A percentile compares a stretch with the other conserved stretches of the same genome.
Conservation (phyloP, 164 flowering plant genomes). For the Akebia trifoliata region DNA sequence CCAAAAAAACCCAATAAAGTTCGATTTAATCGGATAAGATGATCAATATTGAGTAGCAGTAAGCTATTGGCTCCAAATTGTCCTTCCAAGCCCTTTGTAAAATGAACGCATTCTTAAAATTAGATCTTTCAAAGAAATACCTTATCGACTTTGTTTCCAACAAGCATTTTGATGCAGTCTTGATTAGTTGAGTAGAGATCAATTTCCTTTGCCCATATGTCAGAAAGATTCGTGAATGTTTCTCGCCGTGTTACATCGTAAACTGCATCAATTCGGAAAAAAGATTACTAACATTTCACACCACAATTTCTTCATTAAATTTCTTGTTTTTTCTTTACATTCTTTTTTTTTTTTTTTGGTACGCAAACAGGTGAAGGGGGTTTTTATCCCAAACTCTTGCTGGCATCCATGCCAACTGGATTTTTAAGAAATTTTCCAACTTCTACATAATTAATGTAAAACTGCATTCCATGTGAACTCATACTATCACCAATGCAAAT, state of each 20-base stretch:
- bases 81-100: not conserved
- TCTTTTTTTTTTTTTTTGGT: too few species aligned
- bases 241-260: conserved; percentile 84
- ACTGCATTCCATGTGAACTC: too few species aligned
- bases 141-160: conserved; percentile 88
- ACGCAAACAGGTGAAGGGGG: too few species aligned
- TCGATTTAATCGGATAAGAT: not conserved
- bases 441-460: too few species aligned
- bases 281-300: not conserved
- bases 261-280: conserved; percentile 30
- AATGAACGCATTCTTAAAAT: not conserved
- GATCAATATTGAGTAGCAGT: not conserved
- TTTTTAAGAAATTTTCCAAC: not conserved
- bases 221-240: conserved; percentile 78
- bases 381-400: not conserved
- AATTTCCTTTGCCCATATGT: conserved; percentile 79
- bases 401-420: not conserved
- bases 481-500: not conserved
- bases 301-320: too few species aligned
- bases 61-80: not conserved
- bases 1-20: not conserved
- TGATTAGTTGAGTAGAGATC: conserved; percentile 78
- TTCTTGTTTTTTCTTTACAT: too few species aligned
- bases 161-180: conserved; percentile 91
- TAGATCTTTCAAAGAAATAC: conserved; percentile 22